phyloP scores from a whole-genome alignment of 2,329 filamentous ascomycete genomes.

The Cytospora piceae region DNA sequence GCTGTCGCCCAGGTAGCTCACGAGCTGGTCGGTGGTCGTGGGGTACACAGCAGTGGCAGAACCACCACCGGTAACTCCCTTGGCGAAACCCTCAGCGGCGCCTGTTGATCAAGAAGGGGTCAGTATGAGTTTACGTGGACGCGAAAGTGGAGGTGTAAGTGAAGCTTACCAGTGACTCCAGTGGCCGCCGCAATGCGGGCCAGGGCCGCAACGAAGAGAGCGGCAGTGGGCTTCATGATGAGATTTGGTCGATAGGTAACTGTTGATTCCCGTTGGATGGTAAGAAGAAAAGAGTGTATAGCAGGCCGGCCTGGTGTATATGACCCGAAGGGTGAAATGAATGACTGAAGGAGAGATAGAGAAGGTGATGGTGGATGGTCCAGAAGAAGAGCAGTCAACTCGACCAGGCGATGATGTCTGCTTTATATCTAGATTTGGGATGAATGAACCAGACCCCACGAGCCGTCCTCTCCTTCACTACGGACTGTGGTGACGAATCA shows the following conservation, averaged over 20 bases:
- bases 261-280: background rate
- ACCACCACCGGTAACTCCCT: slow-evolving; percentile 64
- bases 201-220: slow-evolving; percentile 8
- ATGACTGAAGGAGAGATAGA: background rate
- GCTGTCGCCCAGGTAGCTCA: slow-evolving; percentile 60
- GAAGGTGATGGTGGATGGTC: background rate
- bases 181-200: slow-evolving; percentile 11
- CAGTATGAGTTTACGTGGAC: background rate
- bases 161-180: slow-evolving; percentile 22
- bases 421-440: background rate
- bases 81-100: slow-evolving; percentile 48
- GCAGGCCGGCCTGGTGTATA: background rate
- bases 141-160: background rate
- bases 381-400: background rate
- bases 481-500: background rate
- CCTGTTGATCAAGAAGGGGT: slow-evolving; percentile 32
- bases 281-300: background rate
- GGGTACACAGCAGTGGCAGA: slow-evolving; percentile 58
- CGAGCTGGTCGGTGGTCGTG: slow-evolving; percentile 57
- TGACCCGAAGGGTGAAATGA: slow-evolving; percentile 4
- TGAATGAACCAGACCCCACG: background rate
- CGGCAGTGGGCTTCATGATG: slow-evolving; percentile 15
- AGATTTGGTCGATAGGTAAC: background rate
- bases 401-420: background rate
- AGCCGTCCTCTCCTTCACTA: background rate